Conservation (phyloP, 331 rosid genomes). For the Saraca asoca region DNA sequence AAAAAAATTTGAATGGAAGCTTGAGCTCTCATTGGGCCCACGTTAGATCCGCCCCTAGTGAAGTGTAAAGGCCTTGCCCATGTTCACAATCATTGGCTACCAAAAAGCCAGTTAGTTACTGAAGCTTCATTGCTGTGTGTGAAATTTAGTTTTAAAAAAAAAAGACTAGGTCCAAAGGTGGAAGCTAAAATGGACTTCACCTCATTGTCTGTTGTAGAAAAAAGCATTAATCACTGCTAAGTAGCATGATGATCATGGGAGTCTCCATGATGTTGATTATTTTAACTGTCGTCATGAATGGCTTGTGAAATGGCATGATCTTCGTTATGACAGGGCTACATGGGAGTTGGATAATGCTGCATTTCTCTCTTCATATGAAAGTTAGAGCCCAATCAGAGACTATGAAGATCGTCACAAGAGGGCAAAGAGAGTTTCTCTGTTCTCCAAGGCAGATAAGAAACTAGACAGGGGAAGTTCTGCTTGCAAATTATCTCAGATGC, state of each 20-base stretch:
- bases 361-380: slow-evolving; percentile 49
- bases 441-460: slow-evolving; percentile 43
- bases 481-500: slow-evolving; percentile 41
- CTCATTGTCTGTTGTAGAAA: slow-evolving; percentile 63
- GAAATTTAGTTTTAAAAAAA: slow-evolving; percentile 45
- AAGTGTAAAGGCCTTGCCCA: slow-evolving; percentile 71
- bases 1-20: no score
- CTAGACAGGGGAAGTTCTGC: slow-evolving; percentile 31
- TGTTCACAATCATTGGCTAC: slow-evolving; percentile 62
- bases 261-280: slow-evolving; percentile 39
- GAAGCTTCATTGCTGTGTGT: slow-evolving; percentile 58
- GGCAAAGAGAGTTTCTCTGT: slow-evolving; percentile 38
- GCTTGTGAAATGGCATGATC: slow-evolving; percentile 80
- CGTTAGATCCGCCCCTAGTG: no score
- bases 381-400: slow-evolving; percentile 48
- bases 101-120: slow-evolving; percentile 51
- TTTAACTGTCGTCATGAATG: slow-evolving; percentile 49
- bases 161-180: slow-evolving; percentile 55
- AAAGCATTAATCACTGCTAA: slow-evolving; percentile 41
- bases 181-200: slow-evolving; percentile 62
- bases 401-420: slow-evolving; percentile 52
- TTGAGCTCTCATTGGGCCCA: no score
- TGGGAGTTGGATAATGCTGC: slow-evolving; percentile 71
- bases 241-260: slow-evolving; percentile 34
- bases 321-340: slow-evolving; percentile 61